phyloP scores from a whole-genome alignment of 148 eudicot species.

The Rhododendron vialii region DNA sequence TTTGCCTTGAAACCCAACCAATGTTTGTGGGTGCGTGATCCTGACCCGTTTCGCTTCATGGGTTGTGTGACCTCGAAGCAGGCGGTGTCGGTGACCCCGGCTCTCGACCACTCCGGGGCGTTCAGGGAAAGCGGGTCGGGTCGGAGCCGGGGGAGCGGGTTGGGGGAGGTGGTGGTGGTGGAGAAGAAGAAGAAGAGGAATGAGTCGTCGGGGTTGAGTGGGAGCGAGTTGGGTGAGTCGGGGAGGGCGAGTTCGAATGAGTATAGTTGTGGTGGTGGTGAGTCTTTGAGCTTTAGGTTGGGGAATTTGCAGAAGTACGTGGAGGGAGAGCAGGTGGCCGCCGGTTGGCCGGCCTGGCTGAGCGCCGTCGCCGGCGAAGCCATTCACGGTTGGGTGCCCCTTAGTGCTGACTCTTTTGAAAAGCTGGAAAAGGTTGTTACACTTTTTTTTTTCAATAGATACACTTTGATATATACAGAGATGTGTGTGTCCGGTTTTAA shows the following conservation, averaged over 20 bases:
- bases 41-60: conserved; percentile 28
- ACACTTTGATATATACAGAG: background rate
- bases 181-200: conserved; percentile 34
- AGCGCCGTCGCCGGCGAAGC: conserved; percentile 96
- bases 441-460: background rate
- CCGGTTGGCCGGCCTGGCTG: conserved; percentile 99
- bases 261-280: conserved; percentile 24
- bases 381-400: conserved; percentile 93
- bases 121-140: conserved; percentile 52
- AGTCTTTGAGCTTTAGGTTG: conserved; percentile 74
- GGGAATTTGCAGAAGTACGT: conserved; percentile 78
- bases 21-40: conserved; percentile 13
- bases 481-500: background rate
- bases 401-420: conserved; percentile 67
- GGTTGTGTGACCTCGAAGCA: conserved; percentile 95
- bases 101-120: conserved; percentile 65
- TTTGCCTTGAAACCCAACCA: conserved; percentile 2
- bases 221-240: conserved; percentile 49
- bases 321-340: conserved; percentile 84
- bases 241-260: conserved; percentile 47
- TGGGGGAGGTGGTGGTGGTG: conserved; percentile 24
- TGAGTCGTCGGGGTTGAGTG: conserved; percentile 41
- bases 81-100: conserved; percentile 81
- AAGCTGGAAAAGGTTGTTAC: conserved; percentile 75
- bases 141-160: conserved; percentile 32